These are phyloP conservation scores for Amanita rubescens DNA, from an alignment of 768 basidiomycete genomes.

Conservation along the genomic window DNA sequence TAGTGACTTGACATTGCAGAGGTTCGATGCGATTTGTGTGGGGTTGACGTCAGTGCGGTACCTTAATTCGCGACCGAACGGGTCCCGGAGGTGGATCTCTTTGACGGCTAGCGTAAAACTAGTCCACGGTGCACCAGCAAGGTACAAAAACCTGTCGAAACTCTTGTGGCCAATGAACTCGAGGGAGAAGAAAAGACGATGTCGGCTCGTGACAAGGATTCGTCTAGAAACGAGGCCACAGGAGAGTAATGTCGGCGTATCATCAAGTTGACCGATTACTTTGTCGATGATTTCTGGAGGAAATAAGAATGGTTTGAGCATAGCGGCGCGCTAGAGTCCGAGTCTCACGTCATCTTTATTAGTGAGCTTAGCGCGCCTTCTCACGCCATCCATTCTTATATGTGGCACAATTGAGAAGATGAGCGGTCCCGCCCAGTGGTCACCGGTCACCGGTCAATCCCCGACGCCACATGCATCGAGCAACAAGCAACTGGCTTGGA, in stretches of 20 bases:
- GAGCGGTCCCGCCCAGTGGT: too few relatives aligned
- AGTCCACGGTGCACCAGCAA: too few relatives aligned
- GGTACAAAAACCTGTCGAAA: not conserved
- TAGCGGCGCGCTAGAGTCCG: too few relatives aligned
- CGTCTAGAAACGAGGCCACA: not conserved
- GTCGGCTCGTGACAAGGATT: not conserved
- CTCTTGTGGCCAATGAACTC: not conserved
- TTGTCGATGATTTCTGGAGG: not conserved
- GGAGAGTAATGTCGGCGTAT: not conserved
- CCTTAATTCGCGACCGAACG: not conserved
- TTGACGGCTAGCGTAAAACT: not conserved
- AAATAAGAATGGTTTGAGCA: not conserved
- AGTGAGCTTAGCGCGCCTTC: too few relatives aligned
- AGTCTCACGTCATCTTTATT: too few relatives aligned
- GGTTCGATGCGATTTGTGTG: not conserved
- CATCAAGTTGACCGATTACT: not conserved
- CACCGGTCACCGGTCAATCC: too few relatives aligned
- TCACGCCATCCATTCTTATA: too few relatives aligned
- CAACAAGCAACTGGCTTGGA: too few relatives aligned
- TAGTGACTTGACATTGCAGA: not conserved
- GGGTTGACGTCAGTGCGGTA: not conserved
- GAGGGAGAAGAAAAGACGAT: conserved; percentile 1
- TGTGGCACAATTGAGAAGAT: too few relatives aligned
- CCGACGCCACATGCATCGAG: too few relatives aligned
- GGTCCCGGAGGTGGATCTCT: not conserved